These are phyloP conservation scores for Cladosporium sp. DNA, from an alignment of 2,329 filamentous ascomycete genomes.

Conservation along the genomic window DNA sequence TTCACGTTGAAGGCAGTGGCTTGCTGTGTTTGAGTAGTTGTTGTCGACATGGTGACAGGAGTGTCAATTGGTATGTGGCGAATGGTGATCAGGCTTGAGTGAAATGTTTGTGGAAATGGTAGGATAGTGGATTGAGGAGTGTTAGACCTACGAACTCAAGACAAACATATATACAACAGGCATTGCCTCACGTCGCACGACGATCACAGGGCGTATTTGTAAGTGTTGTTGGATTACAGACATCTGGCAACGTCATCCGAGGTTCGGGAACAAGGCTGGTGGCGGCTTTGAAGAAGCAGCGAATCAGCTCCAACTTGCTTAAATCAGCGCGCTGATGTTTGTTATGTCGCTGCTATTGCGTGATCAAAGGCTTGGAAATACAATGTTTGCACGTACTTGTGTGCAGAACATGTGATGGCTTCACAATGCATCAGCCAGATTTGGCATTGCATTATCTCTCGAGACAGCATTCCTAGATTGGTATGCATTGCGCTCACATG, in stretches of 20 bases:
- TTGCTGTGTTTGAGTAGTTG: slow-evolving; percentile 29
- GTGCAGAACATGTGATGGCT: no score
- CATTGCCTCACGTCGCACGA: background rate
- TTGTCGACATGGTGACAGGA: slow-evolving; percentile 22
- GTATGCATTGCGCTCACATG: no score
- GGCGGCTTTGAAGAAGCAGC: slow-evolving; percentile 3
- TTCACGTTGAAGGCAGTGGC: slow-evolving; percentile 27
- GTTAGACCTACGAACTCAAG: background rate
- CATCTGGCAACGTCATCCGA: slow-evolving; percentile 10
- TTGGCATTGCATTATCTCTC: no score
- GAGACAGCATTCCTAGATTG: no score
- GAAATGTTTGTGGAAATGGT: background rate
- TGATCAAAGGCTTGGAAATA: slow-evolving; percentile 14
- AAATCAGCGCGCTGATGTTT: slow-evolving; percentile 7
- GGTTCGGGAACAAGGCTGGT: slow-evolving; percentile 10
- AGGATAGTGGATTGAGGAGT: background rate
- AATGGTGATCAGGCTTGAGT: background rate
- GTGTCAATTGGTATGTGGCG: background rate
- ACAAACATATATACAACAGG: background rate
- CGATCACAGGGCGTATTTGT: background rate
- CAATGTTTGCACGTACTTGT: background rate
- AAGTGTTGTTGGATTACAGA: slow-evolving; percentile 4
- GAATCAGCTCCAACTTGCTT: slow-evolving; percentile 13
- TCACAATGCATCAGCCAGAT: no score
- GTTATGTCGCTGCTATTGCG: slow-evolving; percentile 5